These are phyloP conservation scores for Fonsecaea pedrosoi DNA, from an alignment of 2,329 filamentous ascomycete species.

Conservation along the genomic window DNA sequence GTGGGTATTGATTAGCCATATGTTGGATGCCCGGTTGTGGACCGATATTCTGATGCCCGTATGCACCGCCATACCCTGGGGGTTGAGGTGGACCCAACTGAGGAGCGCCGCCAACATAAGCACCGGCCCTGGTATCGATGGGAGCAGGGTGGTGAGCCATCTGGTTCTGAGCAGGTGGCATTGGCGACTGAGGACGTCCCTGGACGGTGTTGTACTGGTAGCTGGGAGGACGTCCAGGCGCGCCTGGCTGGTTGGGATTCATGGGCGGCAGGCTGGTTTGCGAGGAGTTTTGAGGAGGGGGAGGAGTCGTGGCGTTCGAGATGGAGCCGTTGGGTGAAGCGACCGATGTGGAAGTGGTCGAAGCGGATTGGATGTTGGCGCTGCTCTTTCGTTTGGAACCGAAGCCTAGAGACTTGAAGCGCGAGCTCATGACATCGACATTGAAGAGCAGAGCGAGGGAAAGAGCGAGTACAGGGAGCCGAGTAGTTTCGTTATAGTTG, in stretches of 20 bases:
- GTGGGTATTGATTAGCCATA: slow-evolving; percentile 42
- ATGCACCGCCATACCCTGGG: slow-evolving; percentile 52
- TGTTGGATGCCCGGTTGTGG: slow-evolving; percentile 41
- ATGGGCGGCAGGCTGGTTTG: slow-evolving; percentile 64
- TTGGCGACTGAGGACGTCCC: slow-evolving; percentile 60
- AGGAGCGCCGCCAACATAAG: slow-evolving; percentile 55
- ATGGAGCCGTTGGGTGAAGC: slow-evolving; percentile 42
- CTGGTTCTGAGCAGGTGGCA: slow-evolving; percentile 53
- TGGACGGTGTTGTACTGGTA: slow-evolving; percentile 64
- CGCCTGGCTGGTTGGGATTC: slow-evolving; percentile 49
- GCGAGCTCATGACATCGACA: slow-evolving; percentile 60
- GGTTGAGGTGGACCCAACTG: slow-evolving; percentile 48
- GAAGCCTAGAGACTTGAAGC: slow-evolving; percentile 59
- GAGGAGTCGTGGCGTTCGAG: slow-evolving; percentile 43
- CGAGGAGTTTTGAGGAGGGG: slow-evolving; percentile 52
- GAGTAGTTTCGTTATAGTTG: slow-evolving; percentile 6
- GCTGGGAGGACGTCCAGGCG: slow-evolving; percentile 67
- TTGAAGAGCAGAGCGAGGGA: slow-evolving; percentile 22
- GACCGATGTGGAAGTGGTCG: slow-evolving; percentile 37
- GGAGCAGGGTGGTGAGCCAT: slow-evolving; percentile 56
- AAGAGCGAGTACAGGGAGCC: slow-evolving; percentile 30
- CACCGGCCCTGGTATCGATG: slow-evolving; percentile 60
- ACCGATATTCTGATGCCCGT: slow-evolving; percentile 33
- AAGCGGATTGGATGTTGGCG: slow-evolving; percentile 48
- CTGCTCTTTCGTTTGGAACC: slow-evolving; percentile 59